Percentiles rank a stretch among this genome's conserved stretches.
Evolutionary conservation across 148 eudicot species (phyloP).

Genomic region (Nepenthes gracilis): DNA sequence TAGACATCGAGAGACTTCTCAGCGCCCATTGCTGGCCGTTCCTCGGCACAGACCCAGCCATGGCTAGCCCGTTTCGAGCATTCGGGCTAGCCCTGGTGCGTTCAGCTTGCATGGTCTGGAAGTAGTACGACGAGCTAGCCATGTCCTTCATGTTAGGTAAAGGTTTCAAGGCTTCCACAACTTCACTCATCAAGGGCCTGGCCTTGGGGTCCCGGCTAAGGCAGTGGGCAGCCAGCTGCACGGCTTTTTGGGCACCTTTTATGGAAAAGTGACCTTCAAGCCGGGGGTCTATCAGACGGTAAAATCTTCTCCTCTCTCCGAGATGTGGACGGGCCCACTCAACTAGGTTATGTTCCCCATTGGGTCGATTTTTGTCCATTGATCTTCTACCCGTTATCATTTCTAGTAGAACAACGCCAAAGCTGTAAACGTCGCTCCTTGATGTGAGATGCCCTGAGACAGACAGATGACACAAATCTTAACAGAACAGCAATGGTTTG

Average conservation of each 20-base stretch:
- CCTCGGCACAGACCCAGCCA: constrained; percentile 20
- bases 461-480: constrained; percentile 5
- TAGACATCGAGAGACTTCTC: constrained; percentile 63
- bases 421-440: constrained; percentile 70
- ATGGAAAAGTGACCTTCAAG: constrained; percentile 73
- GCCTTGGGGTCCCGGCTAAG: constrained; percentile 69
- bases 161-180: constrained; percentile 50
- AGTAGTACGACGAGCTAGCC: constrained; percentile 62
- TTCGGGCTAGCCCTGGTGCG: constrained; percentile 42
- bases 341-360: constrained; percentile 69
- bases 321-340: constrained; percentile 80
- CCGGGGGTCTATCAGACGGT: constrained; percentile 59
- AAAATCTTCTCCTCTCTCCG: constrained; percentile 51
- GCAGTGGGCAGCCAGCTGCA: constrained; percentile 63
- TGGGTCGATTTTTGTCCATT: constrained; percentile 74
- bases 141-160: constrained; percentile 62
- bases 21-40: constrained; percentile 46
- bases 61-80: constrained; percentile 28
- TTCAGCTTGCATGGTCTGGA: constrained; percentile 58
- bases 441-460: constrained; percentile 62
- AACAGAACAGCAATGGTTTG: too few species aligned
- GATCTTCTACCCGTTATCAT: constrained; percentile 74
- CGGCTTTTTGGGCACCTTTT: constrained; percentile 71
- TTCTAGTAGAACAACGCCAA: constrained; percentile 67
- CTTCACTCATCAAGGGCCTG: constrained; percentile 68